phyloP scores from a whole-genome alignment of 352 stramenopile species.

The Pythium oligandrum region DNA sequence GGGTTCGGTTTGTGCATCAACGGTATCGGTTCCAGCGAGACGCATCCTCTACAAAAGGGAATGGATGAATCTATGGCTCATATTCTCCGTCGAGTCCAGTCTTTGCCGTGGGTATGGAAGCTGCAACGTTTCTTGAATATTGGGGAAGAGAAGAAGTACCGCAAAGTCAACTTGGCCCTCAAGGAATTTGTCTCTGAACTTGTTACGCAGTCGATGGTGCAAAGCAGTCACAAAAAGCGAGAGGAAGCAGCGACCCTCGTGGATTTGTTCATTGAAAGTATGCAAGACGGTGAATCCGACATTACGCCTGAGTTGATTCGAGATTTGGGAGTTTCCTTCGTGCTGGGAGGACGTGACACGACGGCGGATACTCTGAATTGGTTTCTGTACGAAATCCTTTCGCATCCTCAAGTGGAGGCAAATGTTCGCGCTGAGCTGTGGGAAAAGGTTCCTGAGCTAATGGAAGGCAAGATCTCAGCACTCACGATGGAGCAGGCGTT shows the following conservation, averaged over 20 bases:
- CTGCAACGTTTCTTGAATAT: conserved; percentile 11
- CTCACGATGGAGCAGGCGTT: conserved; percentile 11
- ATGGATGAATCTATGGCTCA: conserved; percentile 7
- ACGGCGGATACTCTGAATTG: conserved; percentile 41
- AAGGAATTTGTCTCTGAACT: conserved; percentile 10
- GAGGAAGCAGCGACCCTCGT: conserved; percentile 13
- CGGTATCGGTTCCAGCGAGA: conserved; percentile 2
- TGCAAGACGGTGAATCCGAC: conserved; percentile 11
- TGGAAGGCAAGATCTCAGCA: not conserved
- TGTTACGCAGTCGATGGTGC: conserved; percentile 7
- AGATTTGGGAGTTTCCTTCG: conserved; percentile 44
- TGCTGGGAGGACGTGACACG: conserved; percentile 48
- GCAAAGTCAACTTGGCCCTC: conserved; percentile 5
- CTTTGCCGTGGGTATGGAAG: conserved; percentile 13
- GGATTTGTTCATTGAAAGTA: conserved; percentile 17
- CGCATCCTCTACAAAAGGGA: conserved; percentile 8
- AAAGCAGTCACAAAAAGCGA: not conserved
- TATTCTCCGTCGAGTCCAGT: conserved; percentile 9
- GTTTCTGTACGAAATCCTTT: conserved; percentile 35
- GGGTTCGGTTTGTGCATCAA: conserved; percentile 20
- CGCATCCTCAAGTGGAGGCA: conserved; percentile 28
- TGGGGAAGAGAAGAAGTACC: conserved; percentile 9
- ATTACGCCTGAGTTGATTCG: conserved; percentile 22
- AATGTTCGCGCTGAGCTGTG: conserved; percentile 25
- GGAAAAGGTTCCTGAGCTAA: conserved; percentile 17